Evolutionary conservation across 768 basidiomycete genomes (phyloP).

Genomic region (Hericium erinaceus): DNA sequence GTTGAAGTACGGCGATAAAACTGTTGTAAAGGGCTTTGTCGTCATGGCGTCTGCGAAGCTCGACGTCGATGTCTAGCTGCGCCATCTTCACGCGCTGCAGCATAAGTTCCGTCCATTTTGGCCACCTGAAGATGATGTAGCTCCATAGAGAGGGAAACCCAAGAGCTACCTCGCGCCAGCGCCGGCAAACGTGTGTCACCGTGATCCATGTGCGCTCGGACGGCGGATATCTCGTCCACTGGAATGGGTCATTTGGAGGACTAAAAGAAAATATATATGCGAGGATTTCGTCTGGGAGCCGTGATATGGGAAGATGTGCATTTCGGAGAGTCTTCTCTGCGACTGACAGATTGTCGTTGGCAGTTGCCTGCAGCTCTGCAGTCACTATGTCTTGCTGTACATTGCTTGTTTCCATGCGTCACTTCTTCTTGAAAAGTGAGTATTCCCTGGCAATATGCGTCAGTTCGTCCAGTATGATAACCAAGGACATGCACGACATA

Average conservation of each 20-base stretch:
- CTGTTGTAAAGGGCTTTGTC: background rate
- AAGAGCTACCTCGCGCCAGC: conserved; percentile 9
- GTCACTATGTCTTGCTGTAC: no score
- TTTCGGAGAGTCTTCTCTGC: background rate
- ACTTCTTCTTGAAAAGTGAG: no score
- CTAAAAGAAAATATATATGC: background rate
- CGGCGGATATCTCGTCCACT: background rate
- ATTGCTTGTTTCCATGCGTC: no score
- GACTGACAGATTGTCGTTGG: no score
- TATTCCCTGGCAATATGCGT: no score
- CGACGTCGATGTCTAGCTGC: background rate
- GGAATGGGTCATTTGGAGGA: background rate
- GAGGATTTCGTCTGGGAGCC: background rate
- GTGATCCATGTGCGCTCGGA: conserved; percentile 1
- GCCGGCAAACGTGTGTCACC: conserved; percentile 5
- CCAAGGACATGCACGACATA: no score
- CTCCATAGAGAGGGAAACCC: conserved; percentile 3
- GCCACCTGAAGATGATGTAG: background rate
- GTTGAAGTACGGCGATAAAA: background rate
- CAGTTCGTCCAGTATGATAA: no score
- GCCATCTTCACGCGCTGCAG: conserved; percentile 1
- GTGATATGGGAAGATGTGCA: background rate
- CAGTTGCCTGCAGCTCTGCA: no score
- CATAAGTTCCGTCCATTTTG: background rate
- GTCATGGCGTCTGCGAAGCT: background rate